These are phyloP conservation scores for Coprinopsis sp. DNA, from an alignment of 768 basidiomycete genomes.

Conservation along the genomic window DNA sequence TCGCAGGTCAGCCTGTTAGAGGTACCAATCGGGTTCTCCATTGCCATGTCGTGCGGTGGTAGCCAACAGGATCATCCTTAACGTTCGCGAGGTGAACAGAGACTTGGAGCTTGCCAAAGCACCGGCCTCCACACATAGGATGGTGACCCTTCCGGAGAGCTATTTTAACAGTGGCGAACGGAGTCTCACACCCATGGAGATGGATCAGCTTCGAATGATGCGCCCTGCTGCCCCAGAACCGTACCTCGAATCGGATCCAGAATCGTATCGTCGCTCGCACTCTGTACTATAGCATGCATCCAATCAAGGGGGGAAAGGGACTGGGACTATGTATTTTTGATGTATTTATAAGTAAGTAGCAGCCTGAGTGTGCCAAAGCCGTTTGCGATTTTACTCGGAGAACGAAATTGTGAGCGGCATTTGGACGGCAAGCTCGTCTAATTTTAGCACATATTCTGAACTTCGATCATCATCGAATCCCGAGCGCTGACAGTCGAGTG, in stretches of 20 bases:
- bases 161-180: background rate
- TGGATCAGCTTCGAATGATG: slow-evolving; percentile 22
- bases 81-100: slow-evolving; percentile 42
- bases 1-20: slow-evolving; percentile 37
- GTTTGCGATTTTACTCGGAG: too few relatives aligned
- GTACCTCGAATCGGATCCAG: background rate
- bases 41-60: slow-evolving; percentile 56
- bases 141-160: slow-evolving; percentile 3
- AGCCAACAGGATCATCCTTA: slow-evolving; percentile 52
- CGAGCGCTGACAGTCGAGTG: too few relatives aligned
- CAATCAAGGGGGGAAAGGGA: background rate
- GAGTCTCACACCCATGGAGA: slow-evolving; percentile 19
- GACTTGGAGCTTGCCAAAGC: slow-evolving; percentile 15
- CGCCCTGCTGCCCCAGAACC: slow-evolving; percentile 4
- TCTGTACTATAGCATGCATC: background rate
- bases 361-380: too few relatives aligned
- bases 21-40: slow-evolving; percentile 53
- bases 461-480: too few relatives aligned
- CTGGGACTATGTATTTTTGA: background rate
- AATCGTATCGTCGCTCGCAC: background rate
- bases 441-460: too few relatives aligned
- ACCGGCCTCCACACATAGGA: slow-evolving; percentile 5
- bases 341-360: too few relatives aligned
- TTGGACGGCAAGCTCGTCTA: too few relatives aligned
- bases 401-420: too few relatives aligned